phyloP scores from a whole-genome alignment of 331 rosid genomes.

The Malus hybrid region DNA sequence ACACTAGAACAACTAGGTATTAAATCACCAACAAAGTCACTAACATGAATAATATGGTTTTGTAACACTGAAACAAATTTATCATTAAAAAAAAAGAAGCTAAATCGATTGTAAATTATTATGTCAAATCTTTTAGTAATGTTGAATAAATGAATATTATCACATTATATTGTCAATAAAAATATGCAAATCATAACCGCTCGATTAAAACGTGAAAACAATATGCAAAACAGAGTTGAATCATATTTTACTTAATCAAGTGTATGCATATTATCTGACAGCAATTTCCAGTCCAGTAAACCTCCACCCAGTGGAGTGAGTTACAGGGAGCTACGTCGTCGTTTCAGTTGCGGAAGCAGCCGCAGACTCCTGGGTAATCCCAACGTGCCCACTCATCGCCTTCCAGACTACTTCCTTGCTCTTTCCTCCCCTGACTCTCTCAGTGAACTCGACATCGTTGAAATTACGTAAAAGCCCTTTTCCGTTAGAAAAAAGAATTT shows the following conservation, averaged over 20 bases:
- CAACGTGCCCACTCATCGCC: neutral
- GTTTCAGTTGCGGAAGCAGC: neutral
- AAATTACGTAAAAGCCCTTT: neutral
- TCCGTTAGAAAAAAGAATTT: neutral
- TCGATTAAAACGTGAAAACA: neutral
- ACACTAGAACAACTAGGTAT: no score
- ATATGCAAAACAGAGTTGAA: neutral
- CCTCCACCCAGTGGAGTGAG: neutral
- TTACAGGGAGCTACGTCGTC: neutral
- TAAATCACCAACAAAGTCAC: no score
- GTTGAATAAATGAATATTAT: no score
- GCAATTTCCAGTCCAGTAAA: neutral
- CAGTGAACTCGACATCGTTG: neutral
- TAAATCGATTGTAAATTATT: no score
- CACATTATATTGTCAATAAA: neutral
- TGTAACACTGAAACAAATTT: no score
- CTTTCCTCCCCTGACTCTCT: neutral
- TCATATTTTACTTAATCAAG: no score
- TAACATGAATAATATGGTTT: no score
- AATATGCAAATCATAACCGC: neutral
- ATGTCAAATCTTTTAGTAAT: no score
- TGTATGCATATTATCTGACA: no score
- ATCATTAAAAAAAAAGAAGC: no score
- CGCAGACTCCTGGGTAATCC: neutral
- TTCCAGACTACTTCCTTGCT: neutral